A percentile compares a stretch with the other conserved stretches of the same genome.
Conservation (phyloP, 2,329 filamentous ascomycete genomes). For the Pseudogymnoascus sp. region DNA sequence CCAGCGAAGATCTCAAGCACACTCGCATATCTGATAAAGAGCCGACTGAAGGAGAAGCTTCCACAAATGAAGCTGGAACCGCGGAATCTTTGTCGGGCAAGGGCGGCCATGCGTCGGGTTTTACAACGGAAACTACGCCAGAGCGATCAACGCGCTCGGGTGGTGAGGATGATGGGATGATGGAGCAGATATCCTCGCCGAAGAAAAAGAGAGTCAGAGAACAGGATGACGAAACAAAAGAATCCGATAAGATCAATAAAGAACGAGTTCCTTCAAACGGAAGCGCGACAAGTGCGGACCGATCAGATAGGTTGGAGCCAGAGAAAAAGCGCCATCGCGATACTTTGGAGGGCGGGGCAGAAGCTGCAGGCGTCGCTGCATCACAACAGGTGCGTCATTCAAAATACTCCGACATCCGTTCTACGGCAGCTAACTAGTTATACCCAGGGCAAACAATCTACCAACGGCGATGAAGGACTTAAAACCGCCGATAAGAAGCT, state of each 20-base stretch:
- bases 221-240: constrained; percentile 38
- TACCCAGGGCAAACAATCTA: neutral
- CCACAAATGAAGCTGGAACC: constrained; percentile 22
- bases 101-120: constrained; percentile 23
- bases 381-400: neutral
- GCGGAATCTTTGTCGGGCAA: constrained; percentile 23
- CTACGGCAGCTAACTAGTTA: neutral
- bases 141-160: constrained; percentile 30
- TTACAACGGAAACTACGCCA: constrained; percentile 21
- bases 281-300: constrained; percentile 27
- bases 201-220: constrained; percentile 52
- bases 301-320: constrained; percentile 42
- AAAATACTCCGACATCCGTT: neutral
- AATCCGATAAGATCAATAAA: constrained; percentile 27
- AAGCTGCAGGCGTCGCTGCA: constrained; percentile 21
- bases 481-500: neutral
- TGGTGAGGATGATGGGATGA: constrained; percentile 33
- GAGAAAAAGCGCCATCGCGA: constrained; percentile 59
- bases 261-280: constrained; percentile 35
- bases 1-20: constrained; percentile 56
- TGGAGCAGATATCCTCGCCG: constrained; percentile 47
- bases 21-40: constrained; percentile 50
- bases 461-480: neutral
- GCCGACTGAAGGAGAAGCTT: constrained; percentile 13
- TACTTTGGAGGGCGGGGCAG: constrained; percentile 27